Evolutionary conservation across 768 basidiomycete genomes (phyloP), one percentile per base, ranked within the genome.

Genomic region (Leccinum disarticulatum): DNA sequence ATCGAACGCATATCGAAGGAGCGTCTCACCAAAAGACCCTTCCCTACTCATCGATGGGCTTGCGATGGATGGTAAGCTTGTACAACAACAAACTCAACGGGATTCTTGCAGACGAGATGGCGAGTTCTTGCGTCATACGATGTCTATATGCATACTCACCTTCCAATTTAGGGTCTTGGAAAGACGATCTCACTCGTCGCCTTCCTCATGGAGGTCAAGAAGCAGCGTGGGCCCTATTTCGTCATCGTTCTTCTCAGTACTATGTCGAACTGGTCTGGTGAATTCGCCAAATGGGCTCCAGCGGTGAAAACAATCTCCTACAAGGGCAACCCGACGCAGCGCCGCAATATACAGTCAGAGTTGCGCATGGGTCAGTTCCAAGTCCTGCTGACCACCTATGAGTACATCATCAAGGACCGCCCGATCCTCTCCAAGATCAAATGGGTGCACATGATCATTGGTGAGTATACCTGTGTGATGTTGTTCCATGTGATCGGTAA

Each of bases 31-130:
- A n/a, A n/a, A n/a, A n/a, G n/a, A n/a, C n/a, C n/a, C 92, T 2
- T 65, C 66, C 41, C 79, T 97, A 28, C 83, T 97, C 17, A 71
- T 90, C 33, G 95, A n/a, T n/a, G n/a, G 95, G 95, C 59, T 74
- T 98, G 67, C 95, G 96, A 75, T 98, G 95, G 94, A 96, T 97
- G 95, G 95, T 98, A 67, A 93, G 90, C 74, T 80, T 97, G 77
- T 97, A 95, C 74, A 97, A 98, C 74, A 98, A 97, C 80, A 86
- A 88, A 69, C 81, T 97, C 61, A 95, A 97, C 67, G 95, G 95
- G 60, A 97, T 98, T 64, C 75, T 97, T 48, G 95, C 95, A 61
- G 95, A 98, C 68, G 91, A 94, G 77, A 95, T 96, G 95, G 90
- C 87, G 56, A 57, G 79, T 70, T 15, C 55, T 31, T 59, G 31